Evolutionary conservation across 495 filamentous ascomycete species (phyloP).

Genomic region (Aspergillus nidulans): DNA sequence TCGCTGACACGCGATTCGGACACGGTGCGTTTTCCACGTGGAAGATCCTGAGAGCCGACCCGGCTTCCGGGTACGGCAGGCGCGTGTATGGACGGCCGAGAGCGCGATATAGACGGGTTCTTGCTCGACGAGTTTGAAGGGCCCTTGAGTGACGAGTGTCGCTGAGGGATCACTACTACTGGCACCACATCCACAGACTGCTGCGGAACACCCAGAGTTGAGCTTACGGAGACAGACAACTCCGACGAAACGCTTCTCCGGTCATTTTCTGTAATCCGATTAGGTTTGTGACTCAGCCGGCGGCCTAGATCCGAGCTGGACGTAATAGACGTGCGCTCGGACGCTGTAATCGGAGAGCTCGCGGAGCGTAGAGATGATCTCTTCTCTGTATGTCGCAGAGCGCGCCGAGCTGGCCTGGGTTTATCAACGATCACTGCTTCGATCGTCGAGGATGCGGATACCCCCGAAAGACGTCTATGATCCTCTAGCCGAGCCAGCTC

Average conservation of each 20-base stretch:
- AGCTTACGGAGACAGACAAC: slow-evolving; percentile 50
- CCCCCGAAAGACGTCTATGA: slow-evolving; percentile 48
- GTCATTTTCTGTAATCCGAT: slow-evolving; percentile 45
- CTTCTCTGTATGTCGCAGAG: slow-evolving; percentile 68
- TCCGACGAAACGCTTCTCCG: slow-evolving; percentile 58
- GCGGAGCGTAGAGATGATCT: slow-evolving; percentile 53
- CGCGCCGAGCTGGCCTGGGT: slow-evolving; percentile 45
- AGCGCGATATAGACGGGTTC: slow-evolving; percentile 30
- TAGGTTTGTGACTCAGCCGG: slow-evolving; percentile 45
- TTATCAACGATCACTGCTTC: slow-evolving; percentile 67
- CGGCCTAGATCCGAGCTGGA: slow-evolving; percentile 40
- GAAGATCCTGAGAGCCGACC: slow-evolving; percentile 30
- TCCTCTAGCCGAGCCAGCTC: slow-evolving; percentile 24
- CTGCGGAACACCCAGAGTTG: slow-evolving; percentile 42
- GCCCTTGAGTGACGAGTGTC: slow-evolving; percentile 56
- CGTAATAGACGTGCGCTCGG: slow-evolving; percentile 40
- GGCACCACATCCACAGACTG: slow-evolving; percentile 55
- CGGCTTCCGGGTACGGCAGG: slow-evolving; percentile 29
- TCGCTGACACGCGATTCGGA: slow-evolving; percentile 35
- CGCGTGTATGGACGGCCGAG: slow-evolving; percentile 31
- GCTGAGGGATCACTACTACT: slow-evolving; percentile 68
- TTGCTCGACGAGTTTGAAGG: slow-evolving; percentile 40
- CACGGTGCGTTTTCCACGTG: slow-evolving; percentile 30
- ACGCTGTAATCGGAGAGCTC: slow-evolving; percentile 39
- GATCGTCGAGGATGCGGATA: slow-evolving; percentile 66